phyloP scores from a whole-genome alignment of 306 rosid genomes.

The Pterocarpus santalinus region DNA sequence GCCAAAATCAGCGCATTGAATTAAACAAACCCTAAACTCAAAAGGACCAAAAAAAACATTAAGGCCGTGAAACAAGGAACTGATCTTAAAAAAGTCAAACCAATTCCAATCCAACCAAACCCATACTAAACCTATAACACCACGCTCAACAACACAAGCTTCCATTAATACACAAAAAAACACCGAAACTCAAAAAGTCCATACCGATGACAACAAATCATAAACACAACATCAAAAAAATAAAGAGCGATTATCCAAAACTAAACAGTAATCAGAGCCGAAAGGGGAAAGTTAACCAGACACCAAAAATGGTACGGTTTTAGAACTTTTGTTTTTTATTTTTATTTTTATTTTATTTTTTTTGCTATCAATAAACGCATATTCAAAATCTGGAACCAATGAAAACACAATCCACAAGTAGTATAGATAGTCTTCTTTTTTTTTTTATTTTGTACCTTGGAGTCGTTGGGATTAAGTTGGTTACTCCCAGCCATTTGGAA shows the following conservation, averaged over 20 bases:
- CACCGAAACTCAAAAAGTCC: not conserved
- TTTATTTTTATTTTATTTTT: no score
- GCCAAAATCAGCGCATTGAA: not conserved
- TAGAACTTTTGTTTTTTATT: no score
- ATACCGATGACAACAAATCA: constrained; percentile 4
- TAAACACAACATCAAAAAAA: not conserved
- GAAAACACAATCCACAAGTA: not conserved
- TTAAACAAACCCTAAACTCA: constrained; percentile 36
- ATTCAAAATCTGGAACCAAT: no score
- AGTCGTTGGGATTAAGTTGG: constrained; percentile 74
- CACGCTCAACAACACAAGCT: no score
- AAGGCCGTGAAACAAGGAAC: constrained; percentile 5
- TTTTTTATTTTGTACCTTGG: constrained; percentile 51
- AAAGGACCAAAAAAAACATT: not conserved
- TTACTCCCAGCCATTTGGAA: constrained; percentile 69
- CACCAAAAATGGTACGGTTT: not conserved
- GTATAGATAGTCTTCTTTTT: not conserved
- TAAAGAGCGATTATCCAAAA: not conserved
- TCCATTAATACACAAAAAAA: constrained; percentile 24
- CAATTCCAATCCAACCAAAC: not conserved
- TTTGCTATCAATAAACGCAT: no score
- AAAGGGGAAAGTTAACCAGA: constrained; percentile 32
- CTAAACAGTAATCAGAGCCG: not conserved
- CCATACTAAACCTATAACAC: not conserved
- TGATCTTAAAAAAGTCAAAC: constrained; percentile 32